These are phyloP conservation scores for Calonectria fujianensis DNA, from an alignment of 2,329 filamentous ascomycete genomes.

Conservation along the genomic window DNA sequence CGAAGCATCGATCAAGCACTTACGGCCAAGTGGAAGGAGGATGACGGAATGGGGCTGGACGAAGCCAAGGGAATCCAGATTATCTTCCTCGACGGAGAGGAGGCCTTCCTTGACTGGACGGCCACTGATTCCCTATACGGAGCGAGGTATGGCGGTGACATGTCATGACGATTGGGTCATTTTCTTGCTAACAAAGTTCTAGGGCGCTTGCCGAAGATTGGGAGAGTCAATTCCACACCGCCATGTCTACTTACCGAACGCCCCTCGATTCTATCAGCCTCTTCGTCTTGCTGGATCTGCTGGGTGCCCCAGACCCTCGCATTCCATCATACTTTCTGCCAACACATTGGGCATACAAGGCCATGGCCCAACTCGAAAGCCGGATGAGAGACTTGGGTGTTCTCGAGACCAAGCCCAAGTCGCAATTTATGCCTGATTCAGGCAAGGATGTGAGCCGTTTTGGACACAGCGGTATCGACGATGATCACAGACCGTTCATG, in stretches of 20 bases:
- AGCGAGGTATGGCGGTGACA: conserved; percentile 75
- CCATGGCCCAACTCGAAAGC: conserved; percentile 83
- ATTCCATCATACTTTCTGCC: conserved; percentile 92
- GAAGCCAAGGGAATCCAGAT: conserved; percentile 91
- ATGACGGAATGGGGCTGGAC: conserved; percentile 72
- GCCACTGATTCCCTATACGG: conserved; percentile 91
- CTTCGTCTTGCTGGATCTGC: conserved; percentile 93
- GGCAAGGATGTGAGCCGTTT: conserved; percentile 72
- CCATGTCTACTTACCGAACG: conserved; percentile 84
- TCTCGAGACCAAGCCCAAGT: conserved; percentile 75
- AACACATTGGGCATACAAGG: conserved; percentile 94
- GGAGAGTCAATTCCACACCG: conserved; percentile 82
- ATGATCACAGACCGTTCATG: conserved; percentile 96
- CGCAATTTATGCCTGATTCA: conserved; percentile 79
- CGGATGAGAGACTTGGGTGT: conserved; percentile 81
- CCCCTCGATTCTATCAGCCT: conserved; percentile 87
- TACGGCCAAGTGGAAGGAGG: conserved; percentile 84
- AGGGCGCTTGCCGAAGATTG: conserved; percentile 86
- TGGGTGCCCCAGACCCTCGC: conserved; percentile 80
- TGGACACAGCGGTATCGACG: conserved; percentile 75
- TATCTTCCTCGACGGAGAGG: conserved; percentile 92
- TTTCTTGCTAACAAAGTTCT: conserved; percentile 31
- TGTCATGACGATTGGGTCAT: neutral
- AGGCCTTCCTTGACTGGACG: conserved; percentile 90
- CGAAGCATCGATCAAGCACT: conserved; percentile 86